Conservation (phyloP, 2,329 filamentous ascomycete species). For the Endothia cerciana region DNA sequence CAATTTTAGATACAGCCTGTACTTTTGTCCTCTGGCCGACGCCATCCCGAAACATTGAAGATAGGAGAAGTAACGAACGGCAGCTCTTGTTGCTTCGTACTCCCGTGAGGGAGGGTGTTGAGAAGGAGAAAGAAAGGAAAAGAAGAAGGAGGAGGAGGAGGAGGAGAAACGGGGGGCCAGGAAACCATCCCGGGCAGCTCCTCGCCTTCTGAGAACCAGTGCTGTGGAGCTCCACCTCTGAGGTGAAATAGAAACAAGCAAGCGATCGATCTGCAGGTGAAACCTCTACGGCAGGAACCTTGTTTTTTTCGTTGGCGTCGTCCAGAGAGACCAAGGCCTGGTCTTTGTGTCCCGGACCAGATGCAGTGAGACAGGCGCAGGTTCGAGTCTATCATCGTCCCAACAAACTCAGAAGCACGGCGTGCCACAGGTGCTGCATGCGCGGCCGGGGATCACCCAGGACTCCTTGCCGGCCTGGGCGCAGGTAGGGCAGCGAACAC, state of each 20-base stretch:
- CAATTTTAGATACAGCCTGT: constrained; percentile 14
- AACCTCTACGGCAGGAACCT: constrained; percentile 22
- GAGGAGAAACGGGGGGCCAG: not conserved
- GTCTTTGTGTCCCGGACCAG: not conserved
- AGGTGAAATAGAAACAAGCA: constrained; percentile 18
- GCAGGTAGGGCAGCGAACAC: constrained; percentile 57
- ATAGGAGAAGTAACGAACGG: constrained; percentile 22
- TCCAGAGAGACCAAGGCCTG: not conserved
- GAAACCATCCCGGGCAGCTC: not conserved
- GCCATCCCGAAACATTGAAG: constrained; percentile 3
- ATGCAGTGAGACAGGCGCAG: not conserved
- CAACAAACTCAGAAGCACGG: constrained; percentile 38
- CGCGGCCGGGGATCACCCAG: constrained; percentile 59
- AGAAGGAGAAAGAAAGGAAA: not conserved
- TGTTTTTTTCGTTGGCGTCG: constrained; percentile 14
- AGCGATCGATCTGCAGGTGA: constrained; percentile 19
- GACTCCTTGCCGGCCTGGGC: constrained; percentile 53
- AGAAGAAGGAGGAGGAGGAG: not conserved
- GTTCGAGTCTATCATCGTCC: constrained; percentile 13
- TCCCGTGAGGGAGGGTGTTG: constrained; percentile 24
- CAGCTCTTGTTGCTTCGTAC: constrained; percentile 22
- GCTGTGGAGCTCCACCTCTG: constrained; percentile 30
- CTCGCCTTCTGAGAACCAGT: constrained; percentile 3
- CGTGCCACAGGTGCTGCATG: constrained; percentile 56
- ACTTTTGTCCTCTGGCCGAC: constrained; percentile 6